Evolutionary conservation across 495 filamentous ascomycete genomes (phyloP).

Genomic region (Cercophora newfieldiana): DNA sequence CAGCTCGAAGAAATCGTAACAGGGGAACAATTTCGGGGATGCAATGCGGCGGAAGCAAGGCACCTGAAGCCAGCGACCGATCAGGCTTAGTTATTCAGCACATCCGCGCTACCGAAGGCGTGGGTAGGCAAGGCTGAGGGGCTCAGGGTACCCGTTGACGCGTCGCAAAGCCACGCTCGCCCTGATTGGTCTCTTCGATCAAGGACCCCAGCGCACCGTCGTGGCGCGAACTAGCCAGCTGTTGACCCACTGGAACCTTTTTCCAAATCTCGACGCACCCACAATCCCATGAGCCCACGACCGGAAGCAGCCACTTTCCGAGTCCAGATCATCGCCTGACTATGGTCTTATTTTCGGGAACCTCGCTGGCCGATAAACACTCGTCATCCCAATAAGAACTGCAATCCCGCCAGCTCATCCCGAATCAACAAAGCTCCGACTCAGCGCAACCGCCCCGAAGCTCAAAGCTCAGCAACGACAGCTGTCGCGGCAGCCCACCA

Average conservation of each 20-base stretch:
- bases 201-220: not conserved
- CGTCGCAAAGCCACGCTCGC: not conserved
- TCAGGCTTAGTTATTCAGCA: not conserved
- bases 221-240: not conserved
- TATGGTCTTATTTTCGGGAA: slow-evolving; percentile 11
- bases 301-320: not conserved
- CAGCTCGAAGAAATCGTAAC: not conserved
- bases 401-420: not conserved
- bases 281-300: not conserved
- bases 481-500: slow-evolving; percentile 2
- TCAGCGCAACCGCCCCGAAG: not conserved
- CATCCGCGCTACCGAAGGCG: not conserved
- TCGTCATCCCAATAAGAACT: not conserved
- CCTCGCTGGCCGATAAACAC: not conserved
- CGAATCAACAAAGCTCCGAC: not conserved
- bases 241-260: not conserved
- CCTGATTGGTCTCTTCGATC: not conserved
- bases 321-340: slow-evolving; percentile 1
- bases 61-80: not conserved
- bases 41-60: not conserved
- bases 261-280: not conserved
- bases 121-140: not conserved
- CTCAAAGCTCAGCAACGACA: not conserved
- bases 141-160: not conserved
- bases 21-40: not conserved